Evolutionary conservation across 306 rosid genomes (phyloP), one percentile per base, ranked within the genome.

Genomic region (Prunus campanulata): DNA sequence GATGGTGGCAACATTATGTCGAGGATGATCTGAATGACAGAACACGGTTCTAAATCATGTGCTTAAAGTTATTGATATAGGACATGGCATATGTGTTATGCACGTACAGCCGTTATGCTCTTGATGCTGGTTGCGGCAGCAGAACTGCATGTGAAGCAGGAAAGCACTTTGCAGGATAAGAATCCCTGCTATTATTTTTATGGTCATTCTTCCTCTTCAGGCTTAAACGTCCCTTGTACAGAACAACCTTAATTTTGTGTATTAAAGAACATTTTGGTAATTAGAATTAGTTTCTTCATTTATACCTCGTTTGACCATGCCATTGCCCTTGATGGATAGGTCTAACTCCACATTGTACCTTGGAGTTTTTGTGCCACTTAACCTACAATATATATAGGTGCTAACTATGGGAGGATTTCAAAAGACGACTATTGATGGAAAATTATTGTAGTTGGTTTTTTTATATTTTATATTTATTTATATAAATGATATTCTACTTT

Each of bases 1-100:
- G 69, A 44, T 5, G 19, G 48, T 29, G 74, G 72, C 19, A 54
- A 35, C 2, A 54, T 19, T 77, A 78, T 19, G 82, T 35, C 11
- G 74, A 68, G 13, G 75, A 83, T 54, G 64, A 22, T 27, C 69
- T 78, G 71, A 62, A 72, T 46, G 22, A 69, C 30, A 74, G 42
- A 48, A 67, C 39, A 68, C 73, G 71, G 72, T 80, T 78, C 24
- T 60, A 63, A 74, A 44, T 72, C 39, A 3, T 27, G 16, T 18
- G 44, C 44, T 39, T 39, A 7, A 39, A 39, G 44, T 73, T 73
- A 0, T 46, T 16, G 22, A 52, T 59, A 42, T 2, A 27, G 47
- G 74, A 11, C 51, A 77, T 77, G 42, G 51, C 14, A 11, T 1
- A 30, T 14, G 44, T 39, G 44, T 25, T 10, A 15, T 25, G 19